phyloP scores from a whole-genome alignment of 2,329 filamentous ascomycete species.

The Exophiala sideris region DNA sequence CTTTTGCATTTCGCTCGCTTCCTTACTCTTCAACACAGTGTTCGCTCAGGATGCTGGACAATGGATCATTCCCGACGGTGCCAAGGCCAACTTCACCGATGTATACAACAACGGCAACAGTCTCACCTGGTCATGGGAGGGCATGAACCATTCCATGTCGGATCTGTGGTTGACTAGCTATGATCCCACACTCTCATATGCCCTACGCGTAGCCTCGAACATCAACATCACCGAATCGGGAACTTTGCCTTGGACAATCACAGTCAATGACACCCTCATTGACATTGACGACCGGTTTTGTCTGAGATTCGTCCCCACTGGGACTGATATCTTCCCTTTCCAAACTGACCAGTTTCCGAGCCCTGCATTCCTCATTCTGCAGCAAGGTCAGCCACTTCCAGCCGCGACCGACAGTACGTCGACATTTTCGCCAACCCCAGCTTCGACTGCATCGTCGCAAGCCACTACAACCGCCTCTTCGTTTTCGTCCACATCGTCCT shows the following conservation, averaged over 20 bases:
- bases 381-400: neutral
- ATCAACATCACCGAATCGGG: constrained; percentile 3
- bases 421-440: neutral
- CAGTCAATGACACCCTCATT: neutral
- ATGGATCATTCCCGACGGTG: constrained; percentile 1
- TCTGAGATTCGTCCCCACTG: constrained; percentile 1
- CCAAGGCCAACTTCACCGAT: neutral
- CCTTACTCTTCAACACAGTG: neutral
- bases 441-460: neutral
- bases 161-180: constrained; percentile 4
- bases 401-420: neutral
- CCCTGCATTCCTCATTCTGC: constrained; percentile 1
- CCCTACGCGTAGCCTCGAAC: constrained; percentile 4
- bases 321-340: neutral
- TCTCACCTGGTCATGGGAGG: constrained; percentile 3
- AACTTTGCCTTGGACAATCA: constrained; percentile 7
- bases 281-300: neutral
- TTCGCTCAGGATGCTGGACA: neutral
- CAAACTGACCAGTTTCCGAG: constrained; percentile 1
- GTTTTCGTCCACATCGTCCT: neutral
- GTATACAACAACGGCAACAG: constrained; percentile 5
- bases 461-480: neutral
- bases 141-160: constrained; percentile 3
- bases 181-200: constrained; percentile 1
- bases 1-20: neutral